Conservation (phyloP, 2,329 filamentous ascomycete genomes). For the Dothideomycetes sp. region DNA sequence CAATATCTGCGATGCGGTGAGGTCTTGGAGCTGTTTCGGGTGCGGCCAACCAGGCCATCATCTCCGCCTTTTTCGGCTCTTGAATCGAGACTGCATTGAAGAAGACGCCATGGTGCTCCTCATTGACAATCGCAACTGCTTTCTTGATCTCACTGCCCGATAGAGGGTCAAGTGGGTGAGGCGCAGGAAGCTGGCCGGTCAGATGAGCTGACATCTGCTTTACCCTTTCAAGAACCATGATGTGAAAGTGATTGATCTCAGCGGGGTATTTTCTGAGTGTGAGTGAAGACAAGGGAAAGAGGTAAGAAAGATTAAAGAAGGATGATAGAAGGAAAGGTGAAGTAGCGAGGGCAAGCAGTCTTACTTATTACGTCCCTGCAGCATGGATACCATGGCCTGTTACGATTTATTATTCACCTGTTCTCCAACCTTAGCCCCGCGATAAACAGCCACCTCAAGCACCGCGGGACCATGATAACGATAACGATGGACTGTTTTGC, state of each 20-base stretch:
- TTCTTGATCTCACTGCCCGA: conserved; percentile 60
- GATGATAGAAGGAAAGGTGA: neutral
- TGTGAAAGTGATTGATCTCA: conserved; percentile 8
- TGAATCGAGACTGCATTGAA: conserved; percentile 81
- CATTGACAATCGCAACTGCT: conserved; percentile 56
- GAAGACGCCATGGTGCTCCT: conserved; percentile 58
- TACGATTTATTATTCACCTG: neutral
- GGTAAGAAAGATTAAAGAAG: neutral
- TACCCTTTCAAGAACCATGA: conserved; percentile 52
- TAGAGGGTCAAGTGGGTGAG: conserved; percentile 72
- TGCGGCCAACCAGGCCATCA: conserved; percentile 66
- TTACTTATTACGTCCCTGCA: neutral
- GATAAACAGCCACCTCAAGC: neutral
- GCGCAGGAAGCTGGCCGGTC: conserved; percentile 40
- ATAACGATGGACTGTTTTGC: neutral
- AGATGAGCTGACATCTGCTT: conserved; percentile 54
- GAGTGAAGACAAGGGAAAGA: neutral
- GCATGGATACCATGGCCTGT: neutral
- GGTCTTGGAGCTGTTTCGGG: conserved; percentile 53
- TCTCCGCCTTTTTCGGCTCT: conserved; percentile 76
- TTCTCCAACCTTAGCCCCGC: neutral
- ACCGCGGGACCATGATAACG: neutral
- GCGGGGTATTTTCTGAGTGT: no score
- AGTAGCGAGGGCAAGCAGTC: neutral
- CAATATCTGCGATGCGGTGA: conserved; percentile 65